Conservation (phyloP, 805 yeast genomes). For the Metschnikowia baotianmanensis region DNA sequence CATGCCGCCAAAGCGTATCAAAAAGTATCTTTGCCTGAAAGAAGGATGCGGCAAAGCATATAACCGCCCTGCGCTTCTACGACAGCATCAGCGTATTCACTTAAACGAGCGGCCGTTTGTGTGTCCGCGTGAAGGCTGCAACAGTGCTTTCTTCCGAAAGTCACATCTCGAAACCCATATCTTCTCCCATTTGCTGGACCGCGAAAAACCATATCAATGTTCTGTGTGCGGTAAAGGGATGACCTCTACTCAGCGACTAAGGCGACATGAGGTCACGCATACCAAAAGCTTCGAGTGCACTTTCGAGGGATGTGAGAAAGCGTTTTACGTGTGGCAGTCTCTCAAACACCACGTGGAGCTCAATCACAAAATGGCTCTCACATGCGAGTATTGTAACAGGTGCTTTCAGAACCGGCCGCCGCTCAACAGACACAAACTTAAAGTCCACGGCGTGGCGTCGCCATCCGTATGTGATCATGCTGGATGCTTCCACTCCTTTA, state of each 20-base stretch:
- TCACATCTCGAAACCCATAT: constrained; percentile 79
- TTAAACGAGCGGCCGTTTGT: constrained; percentile 74
- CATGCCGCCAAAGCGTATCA: constrained; percentile 42
- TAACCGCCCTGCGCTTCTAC: constrained; percentile 75
- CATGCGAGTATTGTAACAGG: constrained; percentile 63
- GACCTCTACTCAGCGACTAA: constrained; percentile 74
- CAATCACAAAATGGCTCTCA: constrained; percentile 55
- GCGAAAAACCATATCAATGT: constrained; percentile 70
- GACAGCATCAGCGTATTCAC: constrained; percentile 79
- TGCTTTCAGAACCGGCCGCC: constrained; percentile 62
- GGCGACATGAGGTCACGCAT: constrained; percentile 82
- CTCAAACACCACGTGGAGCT: constrained; percentile 67
- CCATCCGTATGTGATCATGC: constrained; percentile 61
- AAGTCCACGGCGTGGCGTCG: constrained; percentile 57
- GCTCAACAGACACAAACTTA: constrained; percentile 62
- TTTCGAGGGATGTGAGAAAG: constrained; percentile 58
- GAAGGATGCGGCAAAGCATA: constrained; percentile 74
- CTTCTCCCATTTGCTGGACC: constrained; percentile 53
- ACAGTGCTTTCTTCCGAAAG: constrained; percentile 63
- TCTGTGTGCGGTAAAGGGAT: constrained; percentile 78
- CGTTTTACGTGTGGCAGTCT: constrained; percentile 74
- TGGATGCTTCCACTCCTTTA: constrained; percentile 59
- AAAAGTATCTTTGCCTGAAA: constrained; percentile 60
- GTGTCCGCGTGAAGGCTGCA: constrained; percentile 59
- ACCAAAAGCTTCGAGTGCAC: constrained; percentile 48